These are phyloP conservation scores for Paramecium sonneborni DNA, from an alignment of 73 alveolate genomes.

Conservation along the genomic window DNA sequence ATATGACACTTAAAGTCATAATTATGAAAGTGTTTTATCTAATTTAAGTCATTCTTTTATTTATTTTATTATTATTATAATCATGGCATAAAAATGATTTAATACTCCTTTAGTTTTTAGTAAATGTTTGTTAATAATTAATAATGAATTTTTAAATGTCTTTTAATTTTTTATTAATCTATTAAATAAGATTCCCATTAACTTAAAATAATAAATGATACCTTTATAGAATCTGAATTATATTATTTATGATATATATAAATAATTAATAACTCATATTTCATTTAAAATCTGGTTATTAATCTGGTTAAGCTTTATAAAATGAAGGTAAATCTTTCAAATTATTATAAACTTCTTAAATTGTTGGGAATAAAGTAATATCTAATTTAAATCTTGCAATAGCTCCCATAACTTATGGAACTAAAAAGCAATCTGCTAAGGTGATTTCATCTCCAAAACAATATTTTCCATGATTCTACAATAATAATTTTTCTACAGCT, in stretches of 20 bases:
- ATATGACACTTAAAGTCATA: too few relatives aligned
- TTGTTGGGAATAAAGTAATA: slow-evolving; percentile 36
- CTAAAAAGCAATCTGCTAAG: slow-evolving; percentile 21
- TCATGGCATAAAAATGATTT: too few relatives aligned
- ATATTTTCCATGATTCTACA: slow-evolving; percentile 10
- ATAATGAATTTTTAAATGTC: too few relatives aligned
- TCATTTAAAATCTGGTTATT: slow-evolving; percentile 55
- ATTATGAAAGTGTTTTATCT: too few relatives aligned
- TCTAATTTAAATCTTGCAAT: slow-evolving; percentile 43
- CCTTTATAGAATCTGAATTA: background rate
- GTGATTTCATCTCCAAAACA: slow-evolving; percentile 32
- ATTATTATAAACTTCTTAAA: slow-evolving; percentile 64
- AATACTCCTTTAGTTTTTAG: too few relatives aligned
- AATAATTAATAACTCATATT: background rate
- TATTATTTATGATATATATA: background rate
- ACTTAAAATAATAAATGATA: background rate
- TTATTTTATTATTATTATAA: too few relatives aligned
- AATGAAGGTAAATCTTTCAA: slow-evolving; percentile 72
- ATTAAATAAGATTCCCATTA: background rate
- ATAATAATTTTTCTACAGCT: slow-evolving; percentile 7
- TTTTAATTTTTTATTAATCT: too few relatives aligned
- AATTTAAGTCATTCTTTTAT: too few relatives aligned
- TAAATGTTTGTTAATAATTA: too few relatives aligned
- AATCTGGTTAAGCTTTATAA: slow-evolving; percentile 76
- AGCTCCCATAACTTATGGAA: slow-evolving; percentile 40